Percentiles rank a stretch among this genome's conserved stretches.
Conservation (phyloP, 805 yeast species). For the Candida argentea region DNA sequence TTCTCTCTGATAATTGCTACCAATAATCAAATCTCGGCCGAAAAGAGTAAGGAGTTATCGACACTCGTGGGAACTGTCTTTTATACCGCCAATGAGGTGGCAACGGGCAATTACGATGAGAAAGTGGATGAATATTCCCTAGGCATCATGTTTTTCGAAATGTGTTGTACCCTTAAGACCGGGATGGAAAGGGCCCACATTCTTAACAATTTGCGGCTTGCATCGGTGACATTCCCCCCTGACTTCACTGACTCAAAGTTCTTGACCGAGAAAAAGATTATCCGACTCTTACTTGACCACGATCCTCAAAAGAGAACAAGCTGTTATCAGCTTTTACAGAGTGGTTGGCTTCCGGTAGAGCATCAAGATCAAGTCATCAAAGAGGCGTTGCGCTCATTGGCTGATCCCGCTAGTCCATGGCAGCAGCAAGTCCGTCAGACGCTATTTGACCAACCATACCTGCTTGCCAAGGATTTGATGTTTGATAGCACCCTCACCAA, state of each 20-base stretch:
- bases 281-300: slow-evolving; percentile 62
- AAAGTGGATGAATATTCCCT: slow-evolving; percentile 94
- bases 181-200: slow-evolving; percentile 87
- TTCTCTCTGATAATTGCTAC: slow-evolving; percentile 25
- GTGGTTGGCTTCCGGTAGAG: slow-evolving; percentile 80
- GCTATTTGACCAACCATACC: slow-evolving; percentile 75
- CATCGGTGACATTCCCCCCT: slow-evolving; percentile 56
- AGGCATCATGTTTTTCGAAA: slow-evolving; percentile 92
- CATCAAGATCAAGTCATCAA: slow-evolving; percentile 85
- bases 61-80: slow-evolving; percentile 91
- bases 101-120: slow-evolving; percentile 74
- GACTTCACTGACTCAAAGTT: slow-evolving; percentile 47
- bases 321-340: slow-evolving; percentile 63
- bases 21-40: slow-evolving; percentile 28
- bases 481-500: slow-evolving; percentile 46
- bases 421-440: slow-evolving; percentile 85
- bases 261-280: slow-evolving; percentile 55
- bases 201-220: slow-evolving; percentile 51
- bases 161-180: slow-evolving; percentile 78
- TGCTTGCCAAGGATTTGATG: slow-evolving; percentile 73
- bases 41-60: slow-evolving; percentile 59
- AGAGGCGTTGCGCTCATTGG: slow-evolving; percentile 75
- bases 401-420: slow-evolving; percentile 91
- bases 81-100: slow-evolving; percentile 85
- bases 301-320: slow-evolving; percentile 72